Base-by-base conservation (phyloP, 345 rosid species). In the Barbarea vulgaris region DNA sequence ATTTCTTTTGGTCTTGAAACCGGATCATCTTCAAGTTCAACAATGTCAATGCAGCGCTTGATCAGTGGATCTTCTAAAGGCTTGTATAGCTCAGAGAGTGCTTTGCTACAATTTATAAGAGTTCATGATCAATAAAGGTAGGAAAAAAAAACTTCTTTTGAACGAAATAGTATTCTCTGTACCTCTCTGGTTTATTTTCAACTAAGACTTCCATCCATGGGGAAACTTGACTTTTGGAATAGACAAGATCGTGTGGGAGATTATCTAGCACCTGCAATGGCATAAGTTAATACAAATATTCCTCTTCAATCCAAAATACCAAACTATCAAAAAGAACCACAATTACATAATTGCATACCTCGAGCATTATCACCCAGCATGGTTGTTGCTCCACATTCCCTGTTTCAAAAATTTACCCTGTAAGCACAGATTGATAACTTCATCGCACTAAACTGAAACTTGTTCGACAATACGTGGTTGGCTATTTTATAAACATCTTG, bases 141-240 rank as follows among this genome's bases (percentile, higher is more conserved):
- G 48, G 64, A 61, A 63, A 63, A 58, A 47, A 44, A 46, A 34
- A 68, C 24, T 10, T 69, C 53, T 41, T 62, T 51, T n/a, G 34
- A 63, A 63, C 12, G 22, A 55, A 59, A 52, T 42, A 9, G 73
- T 55, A 70, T 33, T 18, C 57, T 72, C 48, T 22, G 47, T 46
- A 94, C 98, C 87, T 81, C 44, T 86, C 87, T 13, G 71, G 86
- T 69, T 86, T 87, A 74, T 90, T 88, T 82, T 89, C 87, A 77
- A 92, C 83, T 89, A 93, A 94, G 64, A 88, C 98, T 89, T 94
- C 96, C 87, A 81, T 87, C 98, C 97, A 94, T 39, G 97, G 91
- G 10, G 89, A 83, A 77, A 81, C 79, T 85, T 88, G 97, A 82
- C 81, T 92, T 79, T 87, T 86, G 9, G 98, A 88, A 79, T 87